Conservation (phyloP, 352 stramenopile genomes). For the Globisporangium rhizosaccharum region DNA sequence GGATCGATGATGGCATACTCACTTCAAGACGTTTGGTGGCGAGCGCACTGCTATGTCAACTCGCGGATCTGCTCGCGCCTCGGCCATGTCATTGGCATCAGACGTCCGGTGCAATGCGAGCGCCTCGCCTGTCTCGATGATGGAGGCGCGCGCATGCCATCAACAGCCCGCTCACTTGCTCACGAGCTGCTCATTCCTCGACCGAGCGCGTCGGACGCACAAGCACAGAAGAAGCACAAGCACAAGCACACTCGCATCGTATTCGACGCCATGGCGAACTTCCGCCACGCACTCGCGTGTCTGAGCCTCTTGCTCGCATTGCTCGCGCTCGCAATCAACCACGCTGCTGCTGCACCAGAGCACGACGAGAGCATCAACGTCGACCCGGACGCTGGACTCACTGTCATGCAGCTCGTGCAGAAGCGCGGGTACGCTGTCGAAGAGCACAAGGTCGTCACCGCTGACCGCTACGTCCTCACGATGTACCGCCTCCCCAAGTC, state of each 20-base stretch:
- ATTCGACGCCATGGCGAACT: neutral
- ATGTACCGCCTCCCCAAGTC: conserved; percentile 50
- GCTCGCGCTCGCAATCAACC: neutral
- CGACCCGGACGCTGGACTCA: conserved; percentile 13
- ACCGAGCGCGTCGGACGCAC: neutral
- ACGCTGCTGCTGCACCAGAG: neutral
- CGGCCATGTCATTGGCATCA: too few relatives aligned
- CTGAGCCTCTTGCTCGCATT: conserved; percentile 2
- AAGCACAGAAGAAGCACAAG: neutral
- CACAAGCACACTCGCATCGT: neutral
- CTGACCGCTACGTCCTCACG: conserved; percentile 47
- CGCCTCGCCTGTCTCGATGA: too few relatives aligned
- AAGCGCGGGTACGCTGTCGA: conserved; percentile 46
- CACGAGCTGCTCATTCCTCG: neutral
- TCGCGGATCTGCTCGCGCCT: too few relatives aligned
- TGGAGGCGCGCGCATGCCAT: too few relatives aligned
- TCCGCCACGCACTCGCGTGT: neutral
- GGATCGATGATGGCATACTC: too few relatives aligned
- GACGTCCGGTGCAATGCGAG: too few relatives aligned
- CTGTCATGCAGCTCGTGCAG: conserved; percentile 13
- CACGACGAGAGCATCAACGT: conserved; percentile 3
- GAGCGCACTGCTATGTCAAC: too few relatives aligned
- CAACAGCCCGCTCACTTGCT: neutral
- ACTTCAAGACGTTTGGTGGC: too few relatives aligned
- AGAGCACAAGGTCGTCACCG: conserved; percentile 38